Base-by-base conservation (phyloP, 1,139 yeast species). In the Kodamaea fungicola region DNA sequence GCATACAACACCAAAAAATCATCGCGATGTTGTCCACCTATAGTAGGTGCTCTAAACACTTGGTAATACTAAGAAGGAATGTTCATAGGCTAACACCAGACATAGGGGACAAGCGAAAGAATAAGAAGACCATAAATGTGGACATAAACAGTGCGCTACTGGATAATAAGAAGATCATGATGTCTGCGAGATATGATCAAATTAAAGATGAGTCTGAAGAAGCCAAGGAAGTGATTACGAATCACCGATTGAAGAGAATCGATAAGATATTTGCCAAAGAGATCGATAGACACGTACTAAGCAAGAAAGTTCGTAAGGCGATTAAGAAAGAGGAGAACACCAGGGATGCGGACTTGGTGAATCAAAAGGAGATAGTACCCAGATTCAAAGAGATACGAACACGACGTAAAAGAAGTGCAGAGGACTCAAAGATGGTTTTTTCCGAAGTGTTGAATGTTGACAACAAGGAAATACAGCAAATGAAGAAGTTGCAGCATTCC, bases 401-500 rank as follows among this genome's bases (percentile, higher is more conserved):
- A 22, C 9, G 9, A 24, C 5, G 22, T 29, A 2, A 32, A 12
- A 22, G 32, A 28, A 23, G 25, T 8, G 30, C 4, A 25, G 30
- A 8, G 31, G 31, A 31, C n/a, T 12, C 21, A 12, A 29, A 9
- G 22, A 16, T 12, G 13, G 33, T 33, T 2, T 31, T 23, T 27
- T 21, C 31, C 8, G 32, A 35, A 25, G 34, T 33, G n/a, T 27
- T 38, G 3, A 36, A 41, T 7, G 43, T 43, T 4, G 25, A 31
- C 6, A 16, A 43, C 10, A 49, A 42, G 21, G 39, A 42, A 6
- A 34, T 61, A 4, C 31, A 45, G 22, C 67, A 59, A 41, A 54
- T 57, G 4, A 44, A 46, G 4, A 44, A 55, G 12, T 52, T 64
- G 8, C 54, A 61, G n/a, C 43, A 43, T 6, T 45, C 46, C 3